These are phyloP conservation scores for Globisporangium iwayamae DNA, from an alignment of 352 stramenopile genomes.

Conservation along the genomic window DNA sequence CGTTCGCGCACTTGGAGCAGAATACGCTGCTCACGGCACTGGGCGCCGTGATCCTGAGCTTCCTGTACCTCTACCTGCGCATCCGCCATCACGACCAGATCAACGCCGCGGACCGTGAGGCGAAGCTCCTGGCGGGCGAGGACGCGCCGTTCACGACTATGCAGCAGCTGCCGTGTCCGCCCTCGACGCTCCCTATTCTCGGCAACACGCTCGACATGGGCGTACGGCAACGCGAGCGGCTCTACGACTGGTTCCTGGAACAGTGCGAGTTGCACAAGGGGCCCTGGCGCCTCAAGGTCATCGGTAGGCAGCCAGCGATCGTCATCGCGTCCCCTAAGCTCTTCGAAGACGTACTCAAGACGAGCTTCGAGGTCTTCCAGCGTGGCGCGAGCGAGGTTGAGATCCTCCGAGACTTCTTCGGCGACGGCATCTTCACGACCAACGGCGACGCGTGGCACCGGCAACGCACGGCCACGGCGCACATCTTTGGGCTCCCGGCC, in stretches of 20 bases:
- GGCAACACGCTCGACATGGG: conserved; percentile 58
- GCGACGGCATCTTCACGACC: conserved; percentile 68
- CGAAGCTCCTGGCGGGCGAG: background rate
- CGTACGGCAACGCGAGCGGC: conserved; percentile 31
- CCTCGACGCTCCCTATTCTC: conserved; percentile 41
- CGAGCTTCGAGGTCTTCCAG: conserved; percentile 71
- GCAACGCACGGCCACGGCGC: conserved; percentile 84
- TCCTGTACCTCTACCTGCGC: background rate
- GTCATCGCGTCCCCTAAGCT: conserved; percentile 36
- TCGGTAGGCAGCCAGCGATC: conserved; percentile 35
- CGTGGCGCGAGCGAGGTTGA: conserved; percentile 45
- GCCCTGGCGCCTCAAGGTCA: conserved; percentile 37
- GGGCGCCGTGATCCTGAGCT: background rate
- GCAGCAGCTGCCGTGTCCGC: conserved; percentile 30
- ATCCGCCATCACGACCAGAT: background rate
- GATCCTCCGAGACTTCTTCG: conserved; percentile 64
- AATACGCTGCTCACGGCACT: background rate
- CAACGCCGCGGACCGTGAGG: background rate
- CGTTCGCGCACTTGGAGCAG: background rate
- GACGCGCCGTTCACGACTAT: conserved; percentile 7
- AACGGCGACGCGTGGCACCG: conserved; percentile 65
- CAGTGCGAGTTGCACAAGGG: conserved; percentile 36
- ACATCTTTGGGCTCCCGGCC: conserved; percentile 80
- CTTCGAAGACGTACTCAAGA: conserved; percentile 61
- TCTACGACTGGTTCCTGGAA: conserved; percentile 65